Evolutionary conservation across 164 flowering plant genomes (phyloP).

Genomic region (Piper betle): DNA sequence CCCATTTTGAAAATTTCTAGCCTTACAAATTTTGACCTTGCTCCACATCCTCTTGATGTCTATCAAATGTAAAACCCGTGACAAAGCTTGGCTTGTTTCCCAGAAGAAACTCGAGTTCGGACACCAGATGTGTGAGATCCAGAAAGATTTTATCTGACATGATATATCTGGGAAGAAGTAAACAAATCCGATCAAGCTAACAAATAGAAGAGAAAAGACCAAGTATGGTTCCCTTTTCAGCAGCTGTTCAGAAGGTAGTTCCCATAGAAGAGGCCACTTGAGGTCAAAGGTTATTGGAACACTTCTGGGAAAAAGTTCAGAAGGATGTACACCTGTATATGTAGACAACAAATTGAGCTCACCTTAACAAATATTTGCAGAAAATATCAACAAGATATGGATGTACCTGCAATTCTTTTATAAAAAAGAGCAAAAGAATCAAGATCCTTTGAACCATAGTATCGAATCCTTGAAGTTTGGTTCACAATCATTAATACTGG

Average conservation of each 20-base stretch:
- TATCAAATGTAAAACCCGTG: slow-evolving; percentile 37
- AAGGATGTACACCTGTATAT: slow-evolving; percentile 14
- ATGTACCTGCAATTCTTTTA: slow-evolving; percentile 52
- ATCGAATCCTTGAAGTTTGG: slow-evolving; percentile 37
- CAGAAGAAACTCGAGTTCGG: slow-evolving; percentile 64
- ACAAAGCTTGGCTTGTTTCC: slow-evolving; percentile 56
- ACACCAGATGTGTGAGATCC: slow-evolving; percentile 40
- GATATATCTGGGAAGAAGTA: slow-evolving; percentile 26
- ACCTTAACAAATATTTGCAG: neutral
- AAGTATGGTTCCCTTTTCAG: slow-evolving; percentile 44
- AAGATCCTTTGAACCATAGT: slow-evolving; percentile 55
- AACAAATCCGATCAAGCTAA: slow-evolving; percentile 25
- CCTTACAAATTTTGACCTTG: slow-evolving; percentile 47
- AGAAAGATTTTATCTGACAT: slow-evolving; percentile 29
- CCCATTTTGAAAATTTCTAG: slow-evolving; percentile 56
- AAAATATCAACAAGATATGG: neutral
- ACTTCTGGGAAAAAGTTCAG: slow-evolving; percentile 8
- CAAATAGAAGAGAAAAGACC: slow-evolving; percentile 37
- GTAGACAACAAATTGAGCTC: neutral
- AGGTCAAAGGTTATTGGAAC: slow-evolving; percentile 11
- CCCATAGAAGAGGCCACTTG: slow-evolving; percentile 13
- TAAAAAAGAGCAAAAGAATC: slow-evolving; percentile 46
- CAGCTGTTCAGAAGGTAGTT: slow-evolving; percentile 22
- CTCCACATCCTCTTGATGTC: slow-evolving; percentile 62
- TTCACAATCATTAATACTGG: slow-evolving; percentile 59